Base-by-base conservation (phyloP, 805 yeast species). In the Wickerhamiella azyma region DNA sequence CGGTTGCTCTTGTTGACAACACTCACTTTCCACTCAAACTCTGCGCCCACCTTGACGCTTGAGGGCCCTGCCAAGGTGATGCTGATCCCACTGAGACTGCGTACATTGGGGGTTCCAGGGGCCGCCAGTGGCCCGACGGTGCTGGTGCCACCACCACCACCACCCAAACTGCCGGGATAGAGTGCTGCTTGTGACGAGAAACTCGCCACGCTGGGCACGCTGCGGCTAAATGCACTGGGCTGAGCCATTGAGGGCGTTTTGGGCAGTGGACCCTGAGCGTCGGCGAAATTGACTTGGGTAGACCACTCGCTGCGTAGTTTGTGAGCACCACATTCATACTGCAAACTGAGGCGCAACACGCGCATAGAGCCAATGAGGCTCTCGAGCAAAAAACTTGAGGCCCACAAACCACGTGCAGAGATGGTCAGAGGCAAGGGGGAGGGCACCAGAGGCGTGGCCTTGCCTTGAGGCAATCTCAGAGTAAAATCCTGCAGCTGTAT, bases 1-100 rank as follows among this genome's bases (percentile, higher is more conserved):
- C 68, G 68, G n/a, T 61, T 52, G 1, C 82, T 71, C 49, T 69
- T 70, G 63, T 83, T 83, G 44, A 80, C 70, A 1, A 81, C 76
- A 53, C 77, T 81, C 11, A 83, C 67, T 41, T 70, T 70, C 82
- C 88, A 78, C 45, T 67, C 70, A 57, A 74, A 75, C 2, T 68
- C 66, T 36, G 74, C 71, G 2, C 92, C 89, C 9, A 79, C 60
- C 52, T 68, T 66, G 4, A 80, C 76, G 36, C 70, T 67, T 5
- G 80, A 72, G 9, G 75, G 73, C 0, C 94, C 92, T 5, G 71
- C 66, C 48, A 82, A 75, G 2, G 80, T 72, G 11, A 81, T 65
- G 13, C 67, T 65, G 13, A 76, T 55, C 0, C 72, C 70, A 14
- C 52, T 49, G 51, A 54, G 30, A 9, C 49, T 39, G 6, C 29